Percentiles rank a stretch among this genome's conserved stretches.
phyloP scores from a whole-genome alignment of 2,329 filamentous ascomycete species.

The Teratosphaeriaceae sp. region DNA sequence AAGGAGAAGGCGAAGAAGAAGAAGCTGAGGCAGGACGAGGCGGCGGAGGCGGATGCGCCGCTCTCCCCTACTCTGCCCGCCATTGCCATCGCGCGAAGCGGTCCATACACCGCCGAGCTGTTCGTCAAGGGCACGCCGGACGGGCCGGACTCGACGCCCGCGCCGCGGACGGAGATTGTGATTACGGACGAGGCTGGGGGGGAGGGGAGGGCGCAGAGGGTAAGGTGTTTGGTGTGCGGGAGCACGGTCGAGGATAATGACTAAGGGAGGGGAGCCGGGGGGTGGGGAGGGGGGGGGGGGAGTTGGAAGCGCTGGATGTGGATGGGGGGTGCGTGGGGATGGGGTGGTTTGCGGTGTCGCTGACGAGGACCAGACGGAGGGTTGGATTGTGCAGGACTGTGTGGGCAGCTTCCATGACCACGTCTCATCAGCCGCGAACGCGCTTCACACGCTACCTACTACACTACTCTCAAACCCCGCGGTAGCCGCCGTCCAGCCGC shows the following conservation, averaged over 20 bases:
- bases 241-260: slow-evolving; percentile 12
- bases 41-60: no score
- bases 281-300: no score
- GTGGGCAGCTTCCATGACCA: no score
- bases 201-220: slow-evolving; percentile 15
- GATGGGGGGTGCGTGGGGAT: no score
- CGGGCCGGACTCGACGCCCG: slow-evolving; percentile 5
- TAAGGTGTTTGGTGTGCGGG: slow-evolving; percentile 26
- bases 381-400: not conserved
- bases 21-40: no score
- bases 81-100: not conserved
- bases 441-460: no score
- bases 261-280: not conserved
- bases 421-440: no score
- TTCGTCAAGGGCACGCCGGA: slow-evolving; percentile 19
- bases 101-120: slow-evolving; percentile 15
- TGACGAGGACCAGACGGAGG: not conserved
- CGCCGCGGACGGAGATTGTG: slow-evolving; percentile 19
- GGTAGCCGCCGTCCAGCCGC: no score
- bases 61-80: not conserved
- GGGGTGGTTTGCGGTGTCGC: no score
- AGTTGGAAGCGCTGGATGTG: no score
- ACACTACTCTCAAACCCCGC: no score
- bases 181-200: slow-evolving; percentile 20
- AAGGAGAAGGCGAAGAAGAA: slow-evolving; percentile 8